Percentiles rank a stretch among this genome's conserved stretches.
Conservation (phyloP, 768 basidiomycete species). For the Boletus speciosus region DNA sequence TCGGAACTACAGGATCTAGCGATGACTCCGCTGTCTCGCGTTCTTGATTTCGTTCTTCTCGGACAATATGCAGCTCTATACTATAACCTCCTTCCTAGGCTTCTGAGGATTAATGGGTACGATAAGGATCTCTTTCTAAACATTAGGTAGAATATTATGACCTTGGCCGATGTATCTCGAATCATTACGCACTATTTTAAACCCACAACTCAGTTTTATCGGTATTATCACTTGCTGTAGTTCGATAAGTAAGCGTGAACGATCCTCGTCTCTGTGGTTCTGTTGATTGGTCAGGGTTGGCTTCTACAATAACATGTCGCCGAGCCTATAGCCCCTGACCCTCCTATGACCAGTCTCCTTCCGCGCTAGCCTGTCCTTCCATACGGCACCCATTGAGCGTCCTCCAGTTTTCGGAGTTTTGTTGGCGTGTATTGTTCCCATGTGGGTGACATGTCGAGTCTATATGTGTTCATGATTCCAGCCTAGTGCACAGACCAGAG, state of each 20-base stretch:
- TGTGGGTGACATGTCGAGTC: conserved; percentile 46
- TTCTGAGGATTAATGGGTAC: conserved; percentile 8
- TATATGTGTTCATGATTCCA: conserved; percentile 53
- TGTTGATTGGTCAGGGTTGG: neutral
- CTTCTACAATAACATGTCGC: neutral
- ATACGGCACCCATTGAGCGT: conserved; percentile 39
- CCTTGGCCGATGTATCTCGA: neutral
- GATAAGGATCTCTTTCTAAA: neutral
- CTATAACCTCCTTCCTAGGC: neutral
- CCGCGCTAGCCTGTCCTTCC: conserved; percentile 37
- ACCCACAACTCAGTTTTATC: neutral
- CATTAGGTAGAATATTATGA: neutral
- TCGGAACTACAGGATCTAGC: conserved; percentile 11
- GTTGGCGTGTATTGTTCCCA: conserved; percentile 44
- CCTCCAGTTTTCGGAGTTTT: conserved; percentile 27
- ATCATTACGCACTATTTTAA: neutral
- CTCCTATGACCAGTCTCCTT: conserved; percentile 30
- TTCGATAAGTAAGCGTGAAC: neutral
- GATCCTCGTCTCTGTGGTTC: neutral
- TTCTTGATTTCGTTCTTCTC: conserved; percentile 1
- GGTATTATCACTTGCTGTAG: neutral
- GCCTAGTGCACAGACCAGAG: conserved; percentile 56
- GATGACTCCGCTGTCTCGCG: neutral
- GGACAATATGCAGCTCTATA: neutral
- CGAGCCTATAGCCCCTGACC: conserved; percentile 23